Evolutionary conservation across 148 eudicot species (phyloP).

Genomic region (Drosera capensis): DNA sequence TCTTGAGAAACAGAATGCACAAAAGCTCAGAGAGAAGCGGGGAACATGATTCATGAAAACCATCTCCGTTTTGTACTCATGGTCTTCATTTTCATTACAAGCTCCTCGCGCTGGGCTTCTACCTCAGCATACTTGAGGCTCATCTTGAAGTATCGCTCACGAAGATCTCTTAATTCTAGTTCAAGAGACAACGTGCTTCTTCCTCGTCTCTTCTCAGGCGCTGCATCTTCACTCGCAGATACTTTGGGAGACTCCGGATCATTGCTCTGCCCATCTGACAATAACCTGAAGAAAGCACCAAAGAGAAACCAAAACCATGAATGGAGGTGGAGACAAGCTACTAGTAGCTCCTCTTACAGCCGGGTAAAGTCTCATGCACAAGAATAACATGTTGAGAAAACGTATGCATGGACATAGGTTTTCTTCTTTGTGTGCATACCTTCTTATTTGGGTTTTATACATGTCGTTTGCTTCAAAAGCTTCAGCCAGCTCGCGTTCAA

Average conservation of each 20-base stretch:
- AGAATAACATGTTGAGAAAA: background rate
- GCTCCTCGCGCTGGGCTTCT: slow-evolving; percentile 79
- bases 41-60: slow-evolving; percentile 30
- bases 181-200: slow-evolving; percentile 35
- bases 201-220: slow-evolving; percentile 20
- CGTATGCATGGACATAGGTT: background rate
- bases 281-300: slow-evolving; percentile 17
- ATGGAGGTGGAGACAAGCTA: background rate
- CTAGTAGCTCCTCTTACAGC: too few relatives aligned
- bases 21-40: background rate
- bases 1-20: too few relatives aligned
- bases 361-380: too few relatives aligned
- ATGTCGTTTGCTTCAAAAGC: slow-evolving; percentile 53
- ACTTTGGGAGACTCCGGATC: slow-evolving; percentile 11
- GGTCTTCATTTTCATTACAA: slow-evolving; percentile 72
- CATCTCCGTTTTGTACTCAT: slow-evolving; percentile 38
- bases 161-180: slow-evolving; percentile 60
- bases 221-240: slow-evolving; percentile 19
- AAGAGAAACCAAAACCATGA: background rate
- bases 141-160: slow-evolving; percentile 67
- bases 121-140: slow-evolving; percentile 90
- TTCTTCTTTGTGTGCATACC: slow-evolving; percentile 20
- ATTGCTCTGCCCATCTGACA: slow-evolving; percentile 25
- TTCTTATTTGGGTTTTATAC: slow-evolving; percentile 46
- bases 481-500: slow-evolving; percentile 53